phyloP scores from a whole-genome alignment of 306 rosid genomes.

The Pterocarpus santalinus region DNA sequence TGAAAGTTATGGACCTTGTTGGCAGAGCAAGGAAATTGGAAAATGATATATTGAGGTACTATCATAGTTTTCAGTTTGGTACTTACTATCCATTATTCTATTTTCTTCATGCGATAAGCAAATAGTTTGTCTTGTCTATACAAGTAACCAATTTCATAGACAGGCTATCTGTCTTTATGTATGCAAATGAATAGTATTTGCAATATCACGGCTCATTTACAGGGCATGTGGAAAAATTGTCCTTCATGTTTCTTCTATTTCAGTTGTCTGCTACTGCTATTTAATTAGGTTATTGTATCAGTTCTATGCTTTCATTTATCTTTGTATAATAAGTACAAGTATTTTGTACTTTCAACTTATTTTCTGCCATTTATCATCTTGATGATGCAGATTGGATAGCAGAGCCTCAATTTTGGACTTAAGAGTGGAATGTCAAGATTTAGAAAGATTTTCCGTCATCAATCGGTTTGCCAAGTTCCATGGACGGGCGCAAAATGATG shows the following conservation, averaged over 20 bases:
- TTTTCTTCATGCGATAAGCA: background rate
- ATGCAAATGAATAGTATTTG: background rate
- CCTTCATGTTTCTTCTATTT: slow-evolving; percentile 4
- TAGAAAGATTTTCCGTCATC: slow-evolving; percentile 91
- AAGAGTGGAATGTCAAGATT: slow-evolving; percentile 93
- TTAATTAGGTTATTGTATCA: background rate
- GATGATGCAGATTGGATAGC: slow-evolving; percentile 73
- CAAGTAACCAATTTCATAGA: slow-evolving; percentile 4
- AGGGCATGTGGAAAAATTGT: slow-evolving; percentile 19
- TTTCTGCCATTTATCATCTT: slow-evolving; percentile 39
- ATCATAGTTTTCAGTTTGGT: slow-evolving; percentile 34
- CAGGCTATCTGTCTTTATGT: slow-evolving; percentile 15
- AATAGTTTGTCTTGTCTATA: slow-evolving; percentile 13
- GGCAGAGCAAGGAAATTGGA: slow-evolving; percentile 75
- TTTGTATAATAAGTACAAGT: slow-evolving; percentile 5
- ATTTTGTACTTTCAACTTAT: background rate
- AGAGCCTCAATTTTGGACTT: slow-evolving; percentile 86
- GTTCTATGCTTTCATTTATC: background rate
- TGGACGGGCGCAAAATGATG: slow-evolving; percentile 85
- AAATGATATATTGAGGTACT: slow-evolving; percentile 79
- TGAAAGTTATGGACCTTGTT: slow-evolving; percentile 65
- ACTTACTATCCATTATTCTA: slow-evolving; percentile 17
- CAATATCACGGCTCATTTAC: slow-evolving; percentile 6
- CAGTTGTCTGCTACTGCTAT: slow-evolving; percentile 16
- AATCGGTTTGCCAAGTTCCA: slow-evolving; percentile 95